Evolutionary conservation across 352 stramenopile species (phyloP).

Genomic region (Aphanomyces astaci): DNA sequence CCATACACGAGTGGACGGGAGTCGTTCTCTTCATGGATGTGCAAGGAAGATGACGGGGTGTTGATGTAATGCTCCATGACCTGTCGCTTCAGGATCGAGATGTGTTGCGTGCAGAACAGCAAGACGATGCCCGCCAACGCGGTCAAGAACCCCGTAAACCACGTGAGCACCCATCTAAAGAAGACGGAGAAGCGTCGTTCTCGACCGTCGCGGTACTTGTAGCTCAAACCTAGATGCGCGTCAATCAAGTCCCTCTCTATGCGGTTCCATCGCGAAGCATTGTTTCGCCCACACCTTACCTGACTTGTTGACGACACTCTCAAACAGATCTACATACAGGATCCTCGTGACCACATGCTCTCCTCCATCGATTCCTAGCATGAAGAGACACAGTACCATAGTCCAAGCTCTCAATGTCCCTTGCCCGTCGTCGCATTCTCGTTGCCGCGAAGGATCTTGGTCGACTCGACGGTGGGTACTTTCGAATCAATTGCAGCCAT

Average conservation of each 20-base stretch:
- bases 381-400: conserved; percentile 57
- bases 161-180: conserved; percentile 72
- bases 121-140: conserved; percentile 69
- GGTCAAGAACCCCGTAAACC: conserved; percentile 63
- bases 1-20: conserved; percentile 56
- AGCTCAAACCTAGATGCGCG: conserved; percentile 41
- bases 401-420: conserved; percentile 71
- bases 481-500: not conserved
- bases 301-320: conserved; percentile 83
- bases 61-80: conserved; percentile 56
- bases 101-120: conserved; percentile 65
- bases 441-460: not conserved
- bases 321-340: conserved; percentile 81
- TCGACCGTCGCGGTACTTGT: conserved; percentile 72
- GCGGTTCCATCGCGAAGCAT: too few relatives aligned
- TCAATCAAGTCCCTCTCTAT: too few relatives aligned
- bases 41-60: conserved; percentile 29
- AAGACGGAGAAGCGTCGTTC: conserved; percentile 73
- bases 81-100: conserved; percentile 62
- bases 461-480: not conserved
- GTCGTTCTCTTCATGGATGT: not conserved
- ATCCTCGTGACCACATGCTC: too few relatives aligned
- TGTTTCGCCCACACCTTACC: conserved; percentile 23
- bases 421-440: conserved; percentile 7
- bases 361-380: too few relatives aligned